Base-by-base conservation (phyloP, 768 basidiomycete species). In the Holtermanniella nyarrowii region DNA sequence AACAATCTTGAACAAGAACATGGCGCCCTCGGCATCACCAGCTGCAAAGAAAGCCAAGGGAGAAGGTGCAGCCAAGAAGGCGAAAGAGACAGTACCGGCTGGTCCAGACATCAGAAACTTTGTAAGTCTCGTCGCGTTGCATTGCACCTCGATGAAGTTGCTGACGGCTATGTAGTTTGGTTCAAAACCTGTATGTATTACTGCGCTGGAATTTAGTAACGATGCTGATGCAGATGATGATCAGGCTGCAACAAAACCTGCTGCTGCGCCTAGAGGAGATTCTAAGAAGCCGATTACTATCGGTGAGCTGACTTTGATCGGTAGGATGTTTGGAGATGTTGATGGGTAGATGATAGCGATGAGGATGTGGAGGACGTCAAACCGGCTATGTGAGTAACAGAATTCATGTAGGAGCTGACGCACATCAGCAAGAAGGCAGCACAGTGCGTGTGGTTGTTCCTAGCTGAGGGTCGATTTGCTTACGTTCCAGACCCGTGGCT, bases 81-180 rank as follows among this genome's bases (percentile, higher is more conserved):
- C 48, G 25, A 52, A 58, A 41, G 51, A 60, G 40, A 27, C 48
- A 20, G 23, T 45, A 13, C 39, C 59, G 26, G 54, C 52, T 18
- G 60, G 60, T 16, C 26, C 27, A n/a, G 65, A 67, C 52, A 67
- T 67, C 31, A 47, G 65, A 37, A 56, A 49, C 31, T 64, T 67
- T 48, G 65, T 67, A 47, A 52, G 65, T 59, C 4, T 1, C 21
- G 14, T 23, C 27, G 18, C 20, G 18, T 4, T 20, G n/a, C 14
- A 11, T 20, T 27, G 23, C 16, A 26, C 27, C 11, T 5, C 16
- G 22, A 10, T 26, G 26, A 27, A 18, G 47, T 14, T 37, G 22
- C 23, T 25, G 50, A 39, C 50, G 14, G 52, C 43, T 46, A 5
- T 12, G 1, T 27, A 62, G 57, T 59, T 59, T 48, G n/a, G n/a